Conservation (phyloP, 1,139 yeast species). For the Kluyveromyces sp. region DNA sequence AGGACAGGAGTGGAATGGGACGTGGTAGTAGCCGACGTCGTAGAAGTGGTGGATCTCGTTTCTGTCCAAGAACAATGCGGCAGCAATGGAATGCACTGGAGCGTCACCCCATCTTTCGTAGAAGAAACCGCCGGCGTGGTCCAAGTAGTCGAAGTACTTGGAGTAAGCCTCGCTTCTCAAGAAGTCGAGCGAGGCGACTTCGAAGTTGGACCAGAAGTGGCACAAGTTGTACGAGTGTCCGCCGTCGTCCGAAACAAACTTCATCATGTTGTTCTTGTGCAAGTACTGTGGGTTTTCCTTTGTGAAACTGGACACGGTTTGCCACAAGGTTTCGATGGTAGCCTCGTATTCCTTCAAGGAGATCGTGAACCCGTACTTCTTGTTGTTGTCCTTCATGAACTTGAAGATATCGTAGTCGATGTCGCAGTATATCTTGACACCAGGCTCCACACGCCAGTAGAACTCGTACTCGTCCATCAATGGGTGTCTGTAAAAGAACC, state of each 20-base stretch:
- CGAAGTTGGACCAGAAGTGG: conserved; percentile 94
- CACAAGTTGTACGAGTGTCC: conserved; percentile 69
- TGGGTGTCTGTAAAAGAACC: conserved; percentile 59
- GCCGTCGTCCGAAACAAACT: conserved; percentile 59
- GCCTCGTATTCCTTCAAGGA: conserved; percentile 51
- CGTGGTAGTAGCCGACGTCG: conserved; percentile 78
- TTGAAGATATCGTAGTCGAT: conserved; percentile 58
- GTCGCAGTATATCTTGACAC: conserved; percentile 54
- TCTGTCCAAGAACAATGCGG: conserved; percentile 58
- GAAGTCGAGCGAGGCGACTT: conserved; percentile 69
- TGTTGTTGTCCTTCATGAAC: conserved; percentile 53
- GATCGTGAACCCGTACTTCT: conserved; percentile 58
- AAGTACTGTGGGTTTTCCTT: conserved; percentile 39
- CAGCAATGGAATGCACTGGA: conserved; percentile 82
- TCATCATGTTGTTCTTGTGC: conserved; percentile 47
- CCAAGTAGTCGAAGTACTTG: conserved; percentile 64
- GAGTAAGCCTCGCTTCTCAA: conserved; percentile 64
- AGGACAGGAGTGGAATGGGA: conserved; percentile 80
- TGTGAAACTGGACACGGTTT: conserved; percentile 46
- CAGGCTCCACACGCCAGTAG: conserved; percentile 78
- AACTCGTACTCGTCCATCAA: conserved; percentile 52
- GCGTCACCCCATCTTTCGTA: conserved; percentile 98
- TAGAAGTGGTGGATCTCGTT: conserved; percentile 69
- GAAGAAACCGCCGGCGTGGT: conserved; percentile 76
- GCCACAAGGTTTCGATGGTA: conserved; percentile 60